phyloP scores from a whole-genome alignment of 139 green algal genomes.

The Tetradesmus lagerheimii region DNA sequence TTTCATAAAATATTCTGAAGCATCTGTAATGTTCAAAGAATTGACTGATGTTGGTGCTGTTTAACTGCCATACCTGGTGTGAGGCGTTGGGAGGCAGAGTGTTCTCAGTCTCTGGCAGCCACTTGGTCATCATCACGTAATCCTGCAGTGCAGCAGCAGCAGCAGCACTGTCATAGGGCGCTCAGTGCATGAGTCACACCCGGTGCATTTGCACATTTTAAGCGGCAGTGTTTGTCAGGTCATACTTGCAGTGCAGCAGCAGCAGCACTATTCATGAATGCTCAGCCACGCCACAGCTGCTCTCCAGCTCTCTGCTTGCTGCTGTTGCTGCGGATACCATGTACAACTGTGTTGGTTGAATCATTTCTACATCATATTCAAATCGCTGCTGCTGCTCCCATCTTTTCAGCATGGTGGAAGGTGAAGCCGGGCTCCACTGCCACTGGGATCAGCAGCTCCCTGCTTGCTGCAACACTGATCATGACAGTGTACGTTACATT shows the following conservation, averaged over 20 bases:
- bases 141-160: constrained; percentile 43
- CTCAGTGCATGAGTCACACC: not conserved
- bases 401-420: constrained; percentile 85
- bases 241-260: too few relatives aligned
- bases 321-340: not conserved
- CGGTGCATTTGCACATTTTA: not conserved
- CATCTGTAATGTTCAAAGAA: too few relatives aligned
- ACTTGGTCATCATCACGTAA: constrained; percentile 86
- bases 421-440: constrained; percentile 69
- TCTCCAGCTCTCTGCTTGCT: constrained; percentile 63
- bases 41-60: too few relatives aligned
- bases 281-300: too few relatives aligned
- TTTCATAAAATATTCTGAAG: too few relatives aligned
- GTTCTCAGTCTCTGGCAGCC: constrained; percentile 68
- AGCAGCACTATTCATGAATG: too few relatives aligned
- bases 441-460: constrained; percentile 56
- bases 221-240: too few relatives aligned
- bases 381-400: constrained; percentile 17
- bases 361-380: too few relatives aligned
- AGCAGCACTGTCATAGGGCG: not conserved
- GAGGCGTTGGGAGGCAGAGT: constrained; percentile 85
- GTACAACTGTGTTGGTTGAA: too few relatives aligned
- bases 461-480: too few relatives aligned
- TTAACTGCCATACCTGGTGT: constrained; percentile 65
- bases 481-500: too few relatives aligned